Conservation (phyloP, 2,329 filamentous ascomycete species). For the Fusarium nisikadoi region DNA sequence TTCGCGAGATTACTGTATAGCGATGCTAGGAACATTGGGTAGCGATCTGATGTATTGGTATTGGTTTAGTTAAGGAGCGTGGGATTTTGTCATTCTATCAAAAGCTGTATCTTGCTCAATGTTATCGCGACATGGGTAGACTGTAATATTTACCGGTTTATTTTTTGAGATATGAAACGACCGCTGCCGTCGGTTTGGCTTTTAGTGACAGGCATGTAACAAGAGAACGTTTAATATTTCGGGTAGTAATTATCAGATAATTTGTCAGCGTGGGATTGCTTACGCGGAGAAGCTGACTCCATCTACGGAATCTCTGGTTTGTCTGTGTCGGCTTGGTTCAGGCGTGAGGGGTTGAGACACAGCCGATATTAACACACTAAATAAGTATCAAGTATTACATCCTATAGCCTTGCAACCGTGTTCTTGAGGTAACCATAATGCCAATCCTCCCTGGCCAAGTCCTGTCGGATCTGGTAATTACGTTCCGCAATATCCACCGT, state of each 20-base stretch:
- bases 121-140: not conserved
- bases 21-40: not conserved
- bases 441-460: conserved; percentile 68
- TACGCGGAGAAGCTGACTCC: not conserved
- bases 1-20: not conserved
- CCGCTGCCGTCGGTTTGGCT: accelerated
- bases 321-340: not conserved
- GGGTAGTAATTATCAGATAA: not conserved
- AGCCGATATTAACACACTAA: not conserved
- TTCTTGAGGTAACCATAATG: conserved; percentile 60
- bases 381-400: not conserved
- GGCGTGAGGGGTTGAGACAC: not conserved
- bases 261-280: too few species aligned
- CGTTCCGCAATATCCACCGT: conserved; percentile 75
- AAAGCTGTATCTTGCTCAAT: not conserved
- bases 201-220: too few species aligned
- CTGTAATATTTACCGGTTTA: not conserved
- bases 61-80: not conserved
- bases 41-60: not conserved
- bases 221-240: not conserved
- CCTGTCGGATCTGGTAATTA: conserved; percentile 70
- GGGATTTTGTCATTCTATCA: not conserved
- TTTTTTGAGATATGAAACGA: not conserved
- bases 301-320: too few species aligned
- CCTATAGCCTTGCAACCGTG: not conserved